phyloP scores from a whole-genome alignment of 768 basidiomycete species.

The Hysterangium stoloniferum region DNA sequence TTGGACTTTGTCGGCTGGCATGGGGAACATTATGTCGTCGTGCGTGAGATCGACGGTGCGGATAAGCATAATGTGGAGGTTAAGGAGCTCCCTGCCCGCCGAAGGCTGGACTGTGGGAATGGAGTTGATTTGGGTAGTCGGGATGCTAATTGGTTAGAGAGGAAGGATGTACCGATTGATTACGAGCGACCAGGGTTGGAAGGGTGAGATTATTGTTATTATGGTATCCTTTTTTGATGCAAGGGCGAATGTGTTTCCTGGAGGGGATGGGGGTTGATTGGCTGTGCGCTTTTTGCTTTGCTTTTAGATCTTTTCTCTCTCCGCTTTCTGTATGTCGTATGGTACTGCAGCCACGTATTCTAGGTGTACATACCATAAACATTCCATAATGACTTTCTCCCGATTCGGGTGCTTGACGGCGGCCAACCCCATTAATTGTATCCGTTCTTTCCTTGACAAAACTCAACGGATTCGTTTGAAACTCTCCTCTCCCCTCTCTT shows the following conservation, averaged over 20 bases:
- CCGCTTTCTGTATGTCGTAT: no score
- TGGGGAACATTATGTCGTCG: conserved; percentile 62
- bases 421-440: no score
- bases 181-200: conserved; percentile 55
- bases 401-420: no score
- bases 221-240: background rate
- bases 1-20: conserved; percentile 70
- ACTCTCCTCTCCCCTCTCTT: no score
- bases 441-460: no score
- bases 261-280: background rate
- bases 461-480: no score
- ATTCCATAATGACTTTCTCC: no score
- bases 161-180: conserved; percentile 71
- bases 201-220: conserved; percentile 14
- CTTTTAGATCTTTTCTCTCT: no score
- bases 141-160: conserved; percentile 58
- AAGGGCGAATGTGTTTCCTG: background rate
- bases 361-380: no score
- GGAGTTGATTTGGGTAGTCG: conserved; percentile 57
- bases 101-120: conserved; percentile 54
- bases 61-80: conserved; percentile 29
- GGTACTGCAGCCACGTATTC: no score
- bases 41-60: conserved; percentile 28
- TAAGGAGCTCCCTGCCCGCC: conserved; percentile 51
- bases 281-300: no score